These are phyloP conservation scores for Hibiscus mutabilis DNA, from an alignment of 345 rosid species.

Conservation along the genomic window DNA sequence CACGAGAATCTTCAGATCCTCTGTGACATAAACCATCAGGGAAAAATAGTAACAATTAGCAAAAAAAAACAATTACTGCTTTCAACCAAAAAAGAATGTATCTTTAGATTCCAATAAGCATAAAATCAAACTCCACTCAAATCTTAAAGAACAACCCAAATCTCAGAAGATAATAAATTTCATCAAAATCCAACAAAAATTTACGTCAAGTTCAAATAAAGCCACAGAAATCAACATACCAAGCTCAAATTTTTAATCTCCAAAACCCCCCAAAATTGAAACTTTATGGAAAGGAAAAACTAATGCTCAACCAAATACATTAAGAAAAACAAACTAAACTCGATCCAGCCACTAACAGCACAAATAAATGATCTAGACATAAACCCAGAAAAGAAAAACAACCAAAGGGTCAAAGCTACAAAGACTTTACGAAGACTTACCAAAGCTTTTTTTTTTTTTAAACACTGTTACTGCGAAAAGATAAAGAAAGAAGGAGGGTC, in stretches of 20 bases:
- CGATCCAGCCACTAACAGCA: constrained; percentile 34
- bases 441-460: not conserved
- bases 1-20: constrained; percentile 29
- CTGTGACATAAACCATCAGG: constrained; percentile 5
- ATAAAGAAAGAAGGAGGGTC: not conserved
- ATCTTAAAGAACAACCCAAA: constrained; percentile 19
- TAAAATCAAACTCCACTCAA: constrained; percentile 14
- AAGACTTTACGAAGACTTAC: constrained; percentile 27
- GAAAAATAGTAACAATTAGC: not conserved
- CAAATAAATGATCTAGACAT: constrained; percentile 24
- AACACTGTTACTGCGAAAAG: not conserved
- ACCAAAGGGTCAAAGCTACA: constrained; percentile 18
- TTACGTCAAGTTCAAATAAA: not conserved
- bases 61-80: not conserved
- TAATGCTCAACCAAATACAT: constrained; percentile 2
- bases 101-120: constrained; percentile 9
- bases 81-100: not conserved
- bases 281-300: constrained; percentile 6
- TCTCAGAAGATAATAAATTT: constrained; percentile 1
- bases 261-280: constrained; percentile 6
- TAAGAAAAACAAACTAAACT: constrained; percentile 17
- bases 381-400: constrained; percentile 5
- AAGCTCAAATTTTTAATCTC: constrained; percentile 18
- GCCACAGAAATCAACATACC: not conserved
- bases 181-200: constrained; percentile 8